Percentiles rank a stretch among this genome's conserved stretches.
phyloP scores from a whole-genome alignment of 345 rosid species.

The Citrus hindsii region DNA sequence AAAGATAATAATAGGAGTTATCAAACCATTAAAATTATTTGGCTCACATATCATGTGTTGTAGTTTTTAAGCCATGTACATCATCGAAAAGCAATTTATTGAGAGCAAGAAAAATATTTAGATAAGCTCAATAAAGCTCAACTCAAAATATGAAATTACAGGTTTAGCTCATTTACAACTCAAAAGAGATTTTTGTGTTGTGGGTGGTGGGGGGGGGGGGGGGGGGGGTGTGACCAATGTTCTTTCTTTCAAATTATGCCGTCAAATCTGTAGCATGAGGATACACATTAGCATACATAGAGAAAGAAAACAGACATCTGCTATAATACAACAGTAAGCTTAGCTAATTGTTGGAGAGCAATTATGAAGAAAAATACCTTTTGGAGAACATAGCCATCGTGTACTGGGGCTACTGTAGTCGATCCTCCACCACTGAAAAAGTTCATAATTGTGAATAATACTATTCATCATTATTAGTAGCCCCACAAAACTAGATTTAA shows the following conservation, averaged over 20 bases:
- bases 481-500: neutral
- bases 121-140: neutral
- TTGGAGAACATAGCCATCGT: constrained; percentile 97
- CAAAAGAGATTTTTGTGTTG: neutral
- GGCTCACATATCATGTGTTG: neutral
- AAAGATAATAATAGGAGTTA: neutral
- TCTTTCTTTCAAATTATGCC: neutral
- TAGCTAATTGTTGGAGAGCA: neutral
- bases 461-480: neutral
- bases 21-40: neutral
- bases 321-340: neutral
- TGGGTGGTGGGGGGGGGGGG: no score
- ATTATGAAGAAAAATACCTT: constrained; percentile 46
- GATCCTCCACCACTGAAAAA: constrained; percentile 95
- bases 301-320: neutral
- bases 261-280: neutral
- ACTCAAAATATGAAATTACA: neutral
- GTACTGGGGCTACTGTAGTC: constrained; percentile 90
- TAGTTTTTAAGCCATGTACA: neutral
- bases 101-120: neutral
- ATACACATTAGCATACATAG: neutral
- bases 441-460: neutral
- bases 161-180: neutral
- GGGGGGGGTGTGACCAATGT: neutral
- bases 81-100: neutral